Base-by-base conservation (phyloP, 140 eudicot species). In the Bidens hawaiensis region DNA sequence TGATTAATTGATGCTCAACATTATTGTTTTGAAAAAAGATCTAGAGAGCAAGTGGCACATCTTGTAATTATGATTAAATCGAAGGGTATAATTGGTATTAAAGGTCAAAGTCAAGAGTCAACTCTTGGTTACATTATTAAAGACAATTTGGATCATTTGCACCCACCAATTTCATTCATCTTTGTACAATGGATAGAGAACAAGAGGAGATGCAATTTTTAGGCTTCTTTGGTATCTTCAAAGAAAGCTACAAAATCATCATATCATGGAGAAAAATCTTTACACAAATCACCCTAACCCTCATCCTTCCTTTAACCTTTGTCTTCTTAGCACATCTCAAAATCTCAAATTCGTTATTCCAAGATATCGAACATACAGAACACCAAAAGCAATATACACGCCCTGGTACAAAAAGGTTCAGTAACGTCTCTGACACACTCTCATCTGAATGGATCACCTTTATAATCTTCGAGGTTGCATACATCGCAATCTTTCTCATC, bases 141-240 rank as follows among this genome's bases (percentile, higher is more conserved):
- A 65, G 15, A 10, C 67, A 62, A 45, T 2, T 33, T 21, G 22
- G 10, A 18, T 25, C 54, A 45, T 73, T 31, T 49, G 15, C 46
- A 21, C n/a, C 14, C 31, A n/a, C 43, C 78, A 73, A 13, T 54
- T 54, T 64, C 43, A 31, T 21, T 22, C 0, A 5, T 22, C 27
- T 9, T 0, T 2, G 14, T 30, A 27, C 16, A 38, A 86, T 86
- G 95, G 90, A 86, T 26, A 75, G 60, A 72, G 87, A 83, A 48
- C 95, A 80, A 76, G 95, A 86, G 49, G 76, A 83, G 19, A 75
- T 83, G 79, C 95, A 80, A 47, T 83, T 72, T 47, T 45, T 86
- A 56, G 90, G 95, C 16, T 40, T 77, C 65, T 57, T 72, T 54
- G 95, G 79, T 43, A 78, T 86, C 75, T 77, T 60, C 75, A 43